Evolutionary conservation across 1,139 yeast genomes (phyloP), one percentile per base, ranked within the genome.

Genomic region (Kluyveromyces marxianus): DNA sequence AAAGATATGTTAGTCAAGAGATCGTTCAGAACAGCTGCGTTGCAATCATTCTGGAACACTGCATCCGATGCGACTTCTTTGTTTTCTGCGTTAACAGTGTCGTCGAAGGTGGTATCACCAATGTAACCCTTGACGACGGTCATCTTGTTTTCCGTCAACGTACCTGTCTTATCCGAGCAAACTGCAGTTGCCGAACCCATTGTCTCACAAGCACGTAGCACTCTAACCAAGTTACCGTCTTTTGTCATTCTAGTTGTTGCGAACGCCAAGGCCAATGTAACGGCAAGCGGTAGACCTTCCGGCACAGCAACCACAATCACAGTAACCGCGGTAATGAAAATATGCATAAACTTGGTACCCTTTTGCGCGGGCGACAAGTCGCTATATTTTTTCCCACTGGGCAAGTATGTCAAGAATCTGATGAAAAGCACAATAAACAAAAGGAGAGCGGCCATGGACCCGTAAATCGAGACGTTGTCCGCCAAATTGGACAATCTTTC

Each of bases 131-230:
- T 76, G 7, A 88, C 96, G 8, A 92, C 87, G 41, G 90, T 78
- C 98, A 92, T 92, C 58, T 74, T 75, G 65, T 92, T 92, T 65
- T 89, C 95, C 1, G 98, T 92, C 48, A 92, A 74, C 8, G 98
- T 92, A 50, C 98, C 98, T 1, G 98, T 92, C 65, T 92, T 92
- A 69, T 92, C 99, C 0, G 97, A 88, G 66, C 98, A 94, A 44
- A 92, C 75, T 3, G 97, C 92, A 10, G 98, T 92, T 2, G 97
- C 98, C 40, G 96, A 90, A 42, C 99, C 98, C 98, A 92, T 92
- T 14, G 96, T 92, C 67, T 92, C 99, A 75, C 98, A 92, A 41
- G 96, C 83, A 59, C 82, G 83, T 56, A 92, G 74, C 4, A 88
- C 96, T 57, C 98, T 79, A n/a, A 92, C 98, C 59, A 92, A 72